These are phyloP conservation scores for Sphaerulina populicola DNA, from an alignment of 2,329 filamentous ascomycete genomes.

Conservation along the genomic window DNA sequence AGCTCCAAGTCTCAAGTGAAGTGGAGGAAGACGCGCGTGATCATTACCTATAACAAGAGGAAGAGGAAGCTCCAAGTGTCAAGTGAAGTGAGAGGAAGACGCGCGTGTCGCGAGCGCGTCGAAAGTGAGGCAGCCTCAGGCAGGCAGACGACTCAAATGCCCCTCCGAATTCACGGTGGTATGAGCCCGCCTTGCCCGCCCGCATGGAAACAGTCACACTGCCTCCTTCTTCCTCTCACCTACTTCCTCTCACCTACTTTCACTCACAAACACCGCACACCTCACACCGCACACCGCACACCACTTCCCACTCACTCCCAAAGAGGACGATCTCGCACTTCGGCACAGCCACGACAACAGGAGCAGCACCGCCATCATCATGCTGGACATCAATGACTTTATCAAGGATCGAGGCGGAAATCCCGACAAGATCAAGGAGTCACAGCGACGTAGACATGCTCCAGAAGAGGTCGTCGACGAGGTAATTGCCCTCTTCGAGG, in stretches of 20 bases:
- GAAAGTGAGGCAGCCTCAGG: not conserved
- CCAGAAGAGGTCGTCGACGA: slow-evolving; percentile 80
- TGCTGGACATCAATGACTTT: slow-evolving; percentile 45
- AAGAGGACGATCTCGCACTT: not conserved
- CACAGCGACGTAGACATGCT: slow-evolving; percentile 73
- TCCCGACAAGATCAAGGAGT: slow-evolving; percentile 84
- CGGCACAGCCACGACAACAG: not conserved
- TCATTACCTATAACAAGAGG: not conserved
- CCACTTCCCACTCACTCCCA: not conserved
- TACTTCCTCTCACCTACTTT: no score
- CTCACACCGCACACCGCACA: not conserved
- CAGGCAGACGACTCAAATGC: not conserved
- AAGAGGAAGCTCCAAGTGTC: no score
- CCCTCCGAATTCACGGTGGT: not conserved
- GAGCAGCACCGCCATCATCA: slow-evolving; percentile 16
- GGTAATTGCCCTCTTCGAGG: slow-evolving; percentile 77
- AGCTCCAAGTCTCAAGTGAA: no score
- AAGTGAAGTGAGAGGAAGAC: no score
- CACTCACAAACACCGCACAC: not conserved
- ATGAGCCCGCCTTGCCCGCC: not conserved
- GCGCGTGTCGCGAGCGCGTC: slow-evolving; percentile 4
- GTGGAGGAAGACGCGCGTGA: not conserved
- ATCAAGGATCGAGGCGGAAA: slow-evolving; percentile 76
- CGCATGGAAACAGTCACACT: not conserved
- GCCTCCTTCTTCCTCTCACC: no score